Evolutionary conservation across 345 rosid genomes (phyloP).

Genomic region (Ricinus communis): DNA sequence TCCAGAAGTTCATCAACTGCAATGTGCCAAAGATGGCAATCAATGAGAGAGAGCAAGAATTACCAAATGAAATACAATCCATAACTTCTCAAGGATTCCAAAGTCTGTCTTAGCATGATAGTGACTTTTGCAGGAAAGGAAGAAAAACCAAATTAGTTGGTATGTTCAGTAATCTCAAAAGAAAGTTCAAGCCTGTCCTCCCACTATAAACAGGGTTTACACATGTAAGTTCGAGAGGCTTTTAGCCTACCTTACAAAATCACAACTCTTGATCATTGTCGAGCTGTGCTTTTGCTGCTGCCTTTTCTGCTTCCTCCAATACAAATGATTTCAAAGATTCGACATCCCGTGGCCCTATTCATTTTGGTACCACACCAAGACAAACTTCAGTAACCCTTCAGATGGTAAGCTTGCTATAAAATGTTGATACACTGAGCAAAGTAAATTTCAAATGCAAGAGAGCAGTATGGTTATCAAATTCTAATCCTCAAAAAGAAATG

Average conservation of each 20-base stretch:
- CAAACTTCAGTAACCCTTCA: no score
- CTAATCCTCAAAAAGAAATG: not conserved
- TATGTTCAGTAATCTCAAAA: not conserved
- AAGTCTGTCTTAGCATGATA: not conserved
- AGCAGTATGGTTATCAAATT: not conserved
- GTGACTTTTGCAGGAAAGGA: not conserved
- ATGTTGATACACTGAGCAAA: not conserved
- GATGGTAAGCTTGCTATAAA: not conserved
- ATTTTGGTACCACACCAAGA: not conserved
- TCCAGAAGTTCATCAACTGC: not conserved
- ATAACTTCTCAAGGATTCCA: not conserved
- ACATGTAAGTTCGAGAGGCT: not conserved
- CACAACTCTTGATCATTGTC: conserved; percentile 62
- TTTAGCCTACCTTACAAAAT: conserved; percentile 27
- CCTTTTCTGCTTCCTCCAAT: conserved; percentile 86
- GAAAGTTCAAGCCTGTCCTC: not conserved
- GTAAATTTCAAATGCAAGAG: not conserved
- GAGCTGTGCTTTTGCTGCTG: conserved; percentile 65
- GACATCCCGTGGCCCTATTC: conserved; percentile 65
- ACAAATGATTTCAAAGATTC: conserved; percentile 72
- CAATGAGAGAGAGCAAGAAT: not conserved
- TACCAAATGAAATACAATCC: not conserved
- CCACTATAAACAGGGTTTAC: not conserved
- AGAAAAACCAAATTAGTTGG: not conserved
- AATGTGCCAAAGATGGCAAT: not conserved